A percentile compares a stretch with the other conserved stretches of the same genome.
Conservation (phyloP, 2,329 filamentous ascomycete species). For the Aspergillus flavus region DNA sequence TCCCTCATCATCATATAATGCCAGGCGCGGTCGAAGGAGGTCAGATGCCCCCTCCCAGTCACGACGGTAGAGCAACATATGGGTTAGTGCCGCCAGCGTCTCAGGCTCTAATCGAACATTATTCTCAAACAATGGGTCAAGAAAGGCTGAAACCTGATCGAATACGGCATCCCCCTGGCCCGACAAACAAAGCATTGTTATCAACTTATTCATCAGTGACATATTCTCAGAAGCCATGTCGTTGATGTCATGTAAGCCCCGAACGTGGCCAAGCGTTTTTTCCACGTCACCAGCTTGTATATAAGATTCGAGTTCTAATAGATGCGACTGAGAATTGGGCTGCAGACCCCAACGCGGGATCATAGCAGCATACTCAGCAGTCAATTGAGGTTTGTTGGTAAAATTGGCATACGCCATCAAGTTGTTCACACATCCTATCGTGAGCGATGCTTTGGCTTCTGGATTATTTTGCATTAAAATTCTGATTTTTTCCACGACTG, state of each 20-base stretch:
- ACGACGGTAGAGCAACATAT: slow-evolving; percentile 72
- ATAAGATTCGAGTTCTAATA: slow-evolving; percentile 75
- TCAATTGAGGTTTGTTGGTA: slow-evolving; percentile 69
- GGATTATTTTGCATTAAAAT: slow-evolving; percentile 59
- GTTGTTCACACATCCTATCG: slow-evolving; percentile 73
- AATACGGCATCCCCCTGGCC: slow-evolving; percentile 61
- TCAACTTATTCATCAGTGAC: slow-evolving; percentile 68
- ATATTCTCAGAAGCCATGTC: slow-evolving; percentile 61
- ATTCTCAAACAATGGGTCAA: slow-evolving; percentile 72
- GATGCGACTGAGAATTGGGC: slow-evolving; percentile 69
- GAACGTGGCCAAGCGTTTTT: slow-evolving; percentile 59
- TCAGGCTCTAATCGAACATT: slow-evolving; percentile 70
- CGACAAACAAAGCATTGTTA: slow-evolving; percentile 67
- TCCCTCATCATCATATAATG: slow-evolving; percentile 54
- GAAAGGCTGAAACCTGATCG: slow-evolving; percentile 70
- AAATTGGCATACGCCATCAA: slow-evolving; percentile 73
- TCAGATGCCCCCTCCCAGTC: slow-evolving; percentile 80
- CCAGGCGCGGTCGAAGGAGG: slow-evolving; percentile 69
- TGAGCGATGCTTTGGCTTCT: slow-evolving; percentile 55
- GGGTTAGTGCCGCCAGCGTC: slow-evolving; percentile 73
- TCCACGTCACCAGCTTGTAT: slow-evolving; percentile 72
- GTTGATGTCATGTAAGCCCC: slow-evolving; percentile 54
- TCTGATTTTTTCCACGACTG: slow-evolving; percentile 72
- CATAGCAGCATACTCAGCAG: slow-evolving; percentile 72
- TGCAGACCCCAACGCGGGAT: slow-evolving; percentile 66